phyloP scores from a whole-genome alignment of 2,329 filamentous ascomycete species.

The Trichoderma harzianum region DNA sequence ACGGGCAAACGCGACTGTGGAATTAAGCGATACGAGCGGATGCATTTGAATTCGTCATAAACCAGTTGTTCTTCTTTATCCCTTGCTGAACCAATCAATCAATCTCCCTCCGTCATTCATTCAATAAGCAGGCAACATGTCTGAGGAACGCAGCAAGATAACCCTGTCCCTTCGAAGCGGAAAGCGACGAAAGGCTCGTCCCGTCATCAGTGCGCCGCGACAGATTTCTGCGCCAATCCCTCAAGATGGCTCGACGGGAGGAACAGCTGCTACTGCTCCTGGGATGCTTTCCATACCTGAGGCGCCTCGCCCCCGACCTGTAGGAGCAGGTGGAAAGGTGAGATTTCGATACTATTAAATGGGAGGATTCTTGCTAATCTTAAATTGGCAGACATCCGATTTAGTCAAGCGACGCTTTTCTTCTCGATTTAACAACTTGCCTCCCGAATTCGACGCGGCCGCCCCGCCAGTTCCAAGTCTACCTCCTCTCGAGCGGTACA shows the following conservation, averaged over 20 bases:
- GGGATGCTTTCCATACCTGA: conserved; percentile 22
- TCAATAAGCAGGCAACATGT: conserved; percentile 43
- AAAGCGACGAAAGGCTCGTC: conserved; percentile 58
- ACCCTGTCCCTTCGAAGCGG: conserved; percentile 55
- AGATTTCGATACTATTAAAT: conserved; percentile 11
- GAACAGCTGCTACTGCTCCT: background rate
- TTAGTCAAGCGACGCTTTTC: conserved; percentile 94
- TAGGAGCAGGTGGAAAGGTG: conserved; percentile 55
- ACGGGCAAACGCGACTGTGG: background rate
- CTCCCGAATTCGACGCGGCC: conserved; percentile 64
- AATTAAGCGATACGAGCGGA: background rate
- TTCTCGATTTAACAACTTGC: conserved; percentile 79
- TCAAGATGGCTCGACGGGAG: conserved; percentile 41
- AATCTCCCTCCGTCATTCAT: background rate
- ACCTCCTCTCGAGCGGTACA: conserved; percentile 59
- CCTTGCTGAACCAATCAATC: background rate
- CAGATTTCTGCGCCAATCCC: conserved; percentile 61
- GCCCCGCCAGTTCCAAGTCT: conserved; percentile 66
- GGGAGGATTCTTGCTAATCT: background rate
- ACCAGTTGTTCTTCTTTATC: background rate
- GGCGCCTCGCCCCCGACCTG: conserved; percentile 41
- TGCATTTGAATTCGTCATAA: background rate
- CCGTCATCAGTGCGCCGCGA: conserved; percentile 58
- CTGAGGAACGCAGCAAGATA: conserved; percentile 59
- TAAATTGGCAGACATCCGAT: conserved; percentile 59